Conservation (phyloP, 192 early-diverging fungal species). For the Borealophlyctis nickersoniae region DNA sequence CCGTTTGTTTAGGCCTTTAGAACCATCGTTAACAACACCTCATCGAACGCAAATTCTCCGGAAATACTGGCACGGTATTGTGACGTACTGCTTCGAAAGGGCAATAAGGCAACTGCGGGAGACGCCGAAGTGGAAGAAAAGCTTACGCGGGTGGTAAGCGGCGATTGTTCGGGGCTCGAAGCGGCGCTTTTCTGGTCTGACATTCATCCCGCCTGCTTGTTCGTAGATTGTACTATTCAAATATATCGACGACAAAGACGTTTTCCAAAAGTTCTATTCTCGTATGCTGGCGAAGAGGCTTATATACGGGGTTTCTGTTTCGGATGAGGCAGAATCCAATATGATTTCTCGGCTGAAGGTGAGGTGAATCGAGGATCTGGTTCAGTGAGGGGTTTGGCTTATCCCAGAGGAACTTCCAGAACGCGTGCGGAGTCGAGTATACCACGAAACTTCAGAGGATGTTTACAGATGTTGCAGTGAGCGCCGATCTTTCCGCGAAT, state of each 20-base stretch:
- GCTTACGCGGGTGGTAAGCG: conserved; percentile 55
- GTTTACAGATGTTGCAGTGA: conserved; percentile 83
- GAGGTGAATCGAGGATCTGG: not conserved
- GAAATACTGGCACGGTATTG: conserved; percentile 83
- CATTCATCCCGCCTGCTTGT: not conserved
- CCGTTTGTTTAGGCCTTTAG: conserved; percentile 58
- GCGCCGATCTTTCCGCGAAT: conserved; percentile 58
- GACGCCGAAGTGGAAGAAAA: conserved; percentile 71
- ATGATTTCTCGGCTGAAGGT: conserved; percentile 82
- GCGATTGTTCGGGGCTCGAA: not conserved
- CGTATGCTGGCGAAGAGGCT: conserved; percentile 77
- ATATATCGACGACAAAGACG: conserved; percentile 86
- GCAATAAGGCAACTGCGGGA: conserved; percentile 32
- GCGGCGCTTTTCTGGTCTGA: not conserved
- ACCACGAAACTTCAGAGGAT: conserved; percentile 80
- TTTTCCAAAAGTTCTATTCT: conserved; percentile 90
- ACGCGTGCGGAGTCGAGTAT: conserved; percentile 80
- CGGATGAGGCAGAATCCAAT: conserved; percentile 74
- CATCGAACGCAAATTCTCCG: conserved; percentile 50
- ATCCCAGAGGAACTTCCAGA: conserved; percentile 28
- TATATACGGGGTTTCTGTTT: conserved; percentile 65
- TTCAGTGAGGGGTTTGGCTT: not conserved
- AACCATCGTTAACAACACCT: conserved; percentile 62
- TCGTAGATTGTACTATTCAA: conserved; percentile 70
- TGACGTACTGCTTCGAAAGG: conserved; percentile 70